Percentiles rank a stretch among this genome's conserved stretches.
phyloP scores from a whole-genome alignment of 2,329 filamentous ascomycete species.

The Bipolaris oryzae region DNA sequence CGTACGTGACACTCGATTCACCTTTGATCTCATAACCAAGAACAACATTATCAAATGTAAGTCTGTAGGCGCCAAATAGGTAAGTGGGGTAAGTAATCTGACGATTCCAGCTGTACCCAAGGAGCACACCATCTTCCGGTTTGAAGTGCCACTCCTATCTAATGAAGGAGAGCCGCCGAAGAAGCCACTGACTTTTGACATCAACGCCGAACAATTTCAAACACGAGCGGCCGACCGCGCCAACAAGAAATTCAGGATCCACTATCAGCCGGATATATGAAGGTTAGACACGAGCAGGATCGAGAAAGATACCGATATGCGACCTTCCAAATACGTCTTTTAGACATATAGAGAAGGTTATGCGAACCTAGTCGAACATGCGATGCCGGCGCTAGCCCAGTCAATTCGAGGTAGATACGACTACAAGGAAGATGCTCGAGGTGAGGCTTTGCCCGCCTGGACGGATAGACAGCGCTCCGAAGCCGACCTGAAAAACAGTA shows the following conservation, averaged over 20 bases:
- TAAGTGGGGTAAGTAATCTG: slow-evolving; percentile 20
- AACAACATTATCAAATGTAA: slow-evolving; percentile 71
- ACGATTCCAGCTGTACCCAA: slow-evolving; percentile 72
- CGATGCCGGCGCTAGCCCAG: too few relatives aligned
- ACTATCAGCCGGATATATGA: slow-evolving; percentile 78
- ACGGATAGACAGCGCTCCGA: neutral
- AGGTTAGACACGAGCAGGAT: neutral
- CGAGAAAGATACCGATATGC: neutral
- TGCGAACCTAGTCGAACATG: too few relatives aligned
- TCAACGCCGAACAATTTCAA: slow-evolving; percentile 87
- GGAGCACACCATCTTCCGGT: slow-evolving; percentile 82
- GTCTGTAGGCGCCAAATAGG: slow-evolving; percentile 24
- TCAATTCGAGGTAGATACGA: too few relatives aligned
- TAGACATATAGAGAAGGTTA: too few relatives aligned
- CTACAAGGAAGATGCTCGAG: too few relatives aligned
- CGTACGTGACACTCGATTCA: slow-evolving; percentile 83
- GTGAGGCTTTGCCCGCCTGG: too few relatives aligned
- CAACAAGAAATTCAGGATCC: slow-evolving; percentile 89
- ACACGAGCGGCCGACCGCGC: slow-evolving; percentile 81
- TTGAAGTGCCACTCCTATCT: slow-evolving; percentile 65
- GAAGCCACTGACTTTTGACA: slow-evolving; percentile 74
- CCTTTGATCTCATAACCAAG: slow-evolving; percentile 81
- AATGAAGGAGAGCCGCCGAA: slow-evolving; percentile 27
- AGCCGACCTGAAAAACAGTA: too few relatives aligned
- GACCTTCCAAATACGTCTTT: neutral